Evolutionary conservation across 2,329 filamentous ascomycete species (phyloP).

Genomic region (Corynespora cassiicola): DNA sequence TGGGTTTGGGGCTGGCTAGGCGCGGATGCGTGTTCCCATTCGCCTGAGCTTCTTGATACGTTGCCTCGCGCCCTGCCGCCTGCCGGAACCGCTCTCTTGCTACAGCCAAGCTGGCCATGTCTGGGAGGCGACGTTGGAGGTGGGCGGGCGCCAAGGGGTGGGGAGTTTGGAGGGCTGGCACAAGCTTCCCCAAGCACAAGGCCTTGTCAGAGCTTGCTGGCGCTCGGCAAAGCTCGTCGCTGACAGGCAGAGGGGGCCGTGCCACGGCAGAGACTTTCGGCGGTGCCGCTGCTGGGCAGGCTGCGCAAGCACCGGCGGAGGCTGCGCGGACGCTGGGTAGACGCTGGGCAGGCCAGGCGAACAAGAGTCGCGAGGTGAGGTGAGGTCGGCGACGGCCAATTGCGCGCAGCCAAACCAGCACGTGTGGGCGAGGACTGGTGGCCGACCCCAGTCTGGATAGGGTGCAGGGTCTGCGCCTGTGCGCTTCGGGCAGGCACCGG

Average conservation of each 20-base stretch:
- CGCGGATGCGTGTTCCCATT: conserved; percentile 9
- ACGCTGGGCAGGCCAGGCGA: too few species aligned
- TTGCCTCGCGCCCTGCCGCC: conserved; percentile 2
- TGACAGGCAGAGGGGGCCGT: too few species aligned
- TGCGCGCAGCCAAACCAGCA: conserved; percentile 5
- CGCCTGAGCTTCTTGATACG: background rate
- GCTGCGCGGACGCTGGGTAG: too few species aligned
- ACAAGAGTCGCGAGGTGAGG: too few species aligned
- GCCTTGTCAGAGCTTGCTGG: conserved; percentile 10
- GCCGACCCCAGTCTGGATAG: conserved; percentile 2
- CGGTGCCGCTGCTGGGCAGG: too few species aligned
- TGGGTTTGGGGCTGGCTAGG: too few species aligned
- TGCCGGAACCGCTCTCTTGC: conserved; percentile 12
- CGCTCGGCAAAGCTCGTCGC: too few species aligned
- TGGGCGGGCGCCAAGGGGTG: conserved; percentile 22
- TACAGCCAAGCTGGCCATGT: background rate
- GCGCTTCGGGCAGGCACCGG: too few species aligned
- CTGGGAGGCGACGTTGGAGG: too few species aligned
- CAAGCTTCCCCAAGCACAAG: conserved; percentile 23
- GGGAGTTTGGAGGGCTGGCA: conserved; percentile 10
- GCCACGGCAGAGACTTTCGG: too few species aligned
- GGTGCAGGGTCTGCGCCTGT: too few species aligned
- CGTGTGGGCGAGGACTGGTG: conserved; percentile 13
- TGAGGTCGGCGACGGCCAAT: conserved; percentile 22
- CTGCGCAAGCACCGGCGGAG: too few species aligned